phyloP scores from a whole-genome alignment of 2,329 filamentous ascomycete genomes.

The Tothia fuscella region DNA sequence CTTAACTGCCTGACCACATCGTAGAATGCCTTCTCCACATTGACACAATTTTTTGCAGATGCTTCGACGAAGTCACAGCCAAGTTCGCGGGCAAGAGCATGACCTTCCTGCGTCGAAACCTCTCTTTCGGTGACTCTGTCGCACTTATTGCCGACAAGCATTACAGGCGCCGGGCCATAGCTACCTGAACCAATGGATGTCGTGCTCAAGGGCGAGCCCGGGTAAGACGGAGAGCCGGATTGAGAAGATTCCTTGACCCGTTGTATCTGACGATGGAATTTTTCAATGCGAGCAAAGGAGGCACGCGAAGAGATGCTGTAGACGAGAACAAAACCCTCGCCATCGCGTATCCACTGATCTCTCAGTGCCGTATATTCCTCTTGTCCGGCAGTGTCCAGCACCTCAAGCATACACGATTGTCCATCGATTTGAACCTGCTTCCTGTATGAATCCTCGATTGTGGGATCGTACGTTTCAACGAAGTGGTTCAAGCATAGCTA shows the following conservation, averaged over 20 bases:
- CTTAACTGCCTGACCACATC: conserved; percentile 89
- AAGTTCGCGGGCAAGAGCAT: conserved; percentile 78
- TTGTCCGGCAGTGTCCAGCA: conserved; percentile 92
- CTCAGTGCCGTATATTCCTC: conserved; percentile 95
- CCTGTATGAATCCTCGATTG: conserved; percentile 57
- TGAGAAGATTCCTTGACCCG: conserved; percentile 82
- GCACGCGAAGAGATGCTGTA: conserved; percentile 97
- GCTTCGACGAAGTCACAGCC: conserved; percentile 96
- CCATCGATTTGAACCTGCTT: conserved; percentile 76
- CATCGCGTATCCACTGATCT: conserved; percentile 97
- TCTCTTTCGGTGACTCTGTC: conserved; percentile 92
- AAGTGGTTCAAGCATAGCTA: conserved; percentile 96
- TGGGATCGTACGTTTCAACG: conserved; percentile 74
- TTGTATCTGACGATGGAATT: conserved; percentile 94
- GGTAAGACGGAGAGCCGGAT: conserved; percentile 62
- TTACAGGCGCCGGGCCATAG: conserved; percentile 71
- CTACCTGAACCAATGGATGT: conserved; percentile 39
- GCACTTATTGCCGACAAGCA: conserved; percentile 98
- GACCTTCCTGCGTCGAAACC: conserved; percentile 92
- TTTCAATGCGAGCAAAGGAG: conserved; percentile 87
- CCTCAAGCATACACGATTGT: conserved; percentile 94
- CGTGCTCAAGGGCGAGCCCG: conserved; percentile 57
- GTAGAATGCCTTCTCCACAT: conserved; percentile 97
- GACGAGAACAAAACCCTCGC: conserved; percentile 92
- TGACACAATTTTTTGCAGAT: conserved; percentile 95